Evolutionary conservation across 179 eudicot species (phyloP), one percentile per base, ranked within the genome.

Genomic region (Camellia oleifera): DNA sequence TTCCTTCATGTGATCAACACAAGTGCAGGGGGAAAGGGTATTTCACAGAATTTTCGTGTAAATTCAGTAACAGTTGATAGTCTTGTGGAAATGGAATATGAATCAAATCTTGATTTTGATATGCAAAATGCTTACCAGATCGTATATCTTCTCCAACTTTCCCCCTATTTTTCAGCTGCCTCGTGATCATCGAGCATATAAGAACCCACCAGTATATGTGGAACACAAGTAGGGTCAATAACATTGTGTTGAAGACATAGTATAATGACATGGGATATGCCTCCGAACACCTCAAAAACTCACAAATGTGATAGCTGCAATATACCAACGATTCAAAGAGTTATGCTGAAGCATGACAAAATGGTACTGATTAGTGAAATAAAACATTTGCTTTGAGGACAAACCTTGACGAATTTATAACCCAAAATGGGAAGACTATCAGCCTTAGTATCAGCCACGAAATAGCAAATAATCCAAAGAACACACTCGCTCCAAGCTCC

Each of bases 191-290:
- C 74, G 89, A 63, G 66, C 85, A 94, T 83, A 97, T 94, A 76
- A 97, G 97, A 70, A 89, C 84, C 97, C 98, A 94, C 98, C 99
- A 97, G 88, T 97, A 97, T 76, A 92, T 87, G 80, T 97, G 98
- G 89, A 97, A 97, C 71, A 90, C 90, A 48, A 97, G 97, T 72
- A 97, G 92, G 81, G 87, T 92, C 84, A 93, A 50, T 74, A 97
- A 80, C 98, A 97, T 83, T 40, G 95, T 89, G 80, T 97, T 97
- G 92, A 87, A 92, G 78, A 90, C 76, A 64, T 97, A 97, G 86
- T 97, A 97, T 74, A 87, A 4, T 11, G 80, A 54, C 72, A 67
- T 86, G 54, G 75, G 76, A 83, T 88, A 87, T 11, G 84, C 69
- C 58, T 90, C 89, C 20, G 95, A 87, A 81, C 88, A 83, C 60